Base-by-base conservation (phyloP, 768 basidiomycete genomes). In the Mycena amicta region DNA sequence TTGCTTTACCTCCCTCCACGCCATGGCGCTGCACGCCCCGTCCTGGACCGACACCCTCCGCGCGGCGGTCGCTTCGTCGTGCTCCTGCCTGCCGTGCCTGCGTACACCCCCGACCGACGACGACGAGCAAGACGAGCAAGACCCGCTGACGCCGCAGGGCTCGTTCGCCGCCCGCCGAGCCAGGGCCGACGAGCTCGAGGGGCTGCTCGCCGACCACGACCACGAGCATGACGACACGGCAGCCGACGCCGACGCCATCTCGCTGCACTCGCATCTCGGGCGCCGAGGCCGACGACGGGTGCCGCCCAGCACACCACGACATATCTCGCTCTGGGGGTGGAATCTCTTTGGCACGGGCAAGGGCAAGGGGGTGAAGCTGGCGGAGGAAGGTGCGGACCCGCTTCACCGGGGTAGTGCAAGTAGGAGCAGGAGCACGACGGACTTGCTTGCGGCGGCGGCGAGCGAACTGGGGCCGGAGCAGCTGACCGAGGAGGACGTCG, bases 201-300 rank as follows among this genome's bases (percentile, higher is more conserved):
- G 57, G 8, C 57, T 62, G 0, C 57, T 62, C n/a, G 56, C 50
- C 4, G 56, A 57, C 27, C 26, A 52, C 1, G n/a, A 43, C 2
- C 28, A 20, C 4, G 40, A 22, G 8, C 29, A 33, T 12, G 52
- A 53, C 31, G 61, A 62, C 46, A 53, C 49, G 13, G 57, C 61
- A 8, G 57, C 57, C 11, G 57, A 59, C 51, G 51, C 57, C 5
- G 61, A 62, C 53, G 57, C 61, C 51, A 56, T 62, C 29, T 62
- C 61, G 1, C 54, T 62, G 16, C 57, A 62, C 40, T 62, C 61
- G 18, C 61, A 62, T 45, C 61, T 62, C 22, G 61, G 61, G 0
- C 61, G 56, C 1, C 57, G 61, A 0, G 61, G 61, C 0, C 47
- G 61, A 5, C 28, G 54, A 18, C 49, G 51, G 4, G 23, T 53